Percentiles rank a stretch among this genome's conserved stretches.
Evolutionary conservation across 805 yeast species (phyloP).

Genomic region (Candida schatavii): DNA sequence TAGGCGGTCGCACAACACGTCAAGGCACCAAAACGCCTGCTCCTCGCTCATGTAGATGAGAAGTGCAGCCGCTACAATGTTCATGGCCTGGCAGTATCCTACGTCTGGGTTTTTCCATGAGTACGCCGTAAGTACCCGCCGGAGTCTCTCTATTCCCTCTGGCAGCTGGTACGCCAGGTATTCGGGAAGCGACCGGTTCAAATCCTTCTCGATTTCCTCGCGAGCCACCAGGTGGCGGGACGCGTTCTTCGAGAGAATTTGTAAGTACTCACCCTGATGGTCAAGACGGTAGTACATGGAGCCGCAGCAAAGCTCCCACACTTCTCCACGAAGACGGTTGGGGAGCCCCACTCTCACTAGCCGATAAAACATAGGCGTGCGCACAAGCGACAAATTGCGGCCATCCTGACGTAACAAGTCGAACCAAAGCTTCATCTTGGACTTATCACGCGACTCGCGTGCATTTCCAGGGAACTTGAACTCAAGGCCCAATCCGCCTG

Average conservation of each 20-base stretch:
- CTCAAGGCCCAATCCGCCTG: slow-evolving; percentile 81
- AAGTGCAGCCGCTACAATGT: slow-evolving; percentile 80
- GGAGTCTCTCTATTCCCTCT: slow-evolving; percentile 80
- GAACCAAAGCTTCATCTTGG: slow-evolving; percentile 90
- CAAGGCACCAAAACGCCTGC: slow-evolving; percentile 93
- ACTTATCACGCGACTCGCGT: slow-evolving; percentile 68
- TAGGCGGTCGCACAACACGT: slow-evolving; percentile 73
- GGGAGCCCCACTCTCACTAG: slow-evolving; percentile 90
- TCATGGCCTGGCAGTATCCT: slow-evolving; percentile 99
- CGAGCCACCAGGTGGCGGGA: slow-evolving; percentile 76
- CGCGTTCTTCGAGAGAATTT: slow-evolving; percentile 56
- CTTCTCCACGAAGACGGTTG: slow-evolving; percentile 89
- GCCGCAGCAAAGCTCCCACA: slow-evolving; percentile 93
- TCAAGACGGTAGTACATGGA: slow-evolving; percentile 72
- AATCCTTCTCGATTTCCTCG: slow-evolving; percentile 95
- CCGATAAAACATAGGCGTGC: slow-evolving; percentile 75
- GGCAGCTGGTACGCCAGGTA: slow-evolving; percentile 87
- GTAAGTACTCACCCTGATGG: slow-evolving; percentile 56
- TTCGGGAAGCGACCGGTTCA: slow-evolving; percentile 92
- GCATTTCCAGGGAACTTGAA: slow-evolving; percentile 92
- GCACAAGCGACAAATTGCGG: slow-evolving; percentile 70
- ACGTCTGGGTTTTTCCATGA: slow-evolving; percentile 97
- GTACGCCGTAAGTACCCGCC: slow-evolving; percentile 89
- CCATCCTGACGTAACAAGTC: slow-evolving; percentile 86
- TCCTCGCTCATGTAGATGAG: slow-evolving; percentile 89